Base-by-base conservation (phyloP, 2,329 filamentous ascomycete genomes). In the Trichoderma oligosporum region DNA sequence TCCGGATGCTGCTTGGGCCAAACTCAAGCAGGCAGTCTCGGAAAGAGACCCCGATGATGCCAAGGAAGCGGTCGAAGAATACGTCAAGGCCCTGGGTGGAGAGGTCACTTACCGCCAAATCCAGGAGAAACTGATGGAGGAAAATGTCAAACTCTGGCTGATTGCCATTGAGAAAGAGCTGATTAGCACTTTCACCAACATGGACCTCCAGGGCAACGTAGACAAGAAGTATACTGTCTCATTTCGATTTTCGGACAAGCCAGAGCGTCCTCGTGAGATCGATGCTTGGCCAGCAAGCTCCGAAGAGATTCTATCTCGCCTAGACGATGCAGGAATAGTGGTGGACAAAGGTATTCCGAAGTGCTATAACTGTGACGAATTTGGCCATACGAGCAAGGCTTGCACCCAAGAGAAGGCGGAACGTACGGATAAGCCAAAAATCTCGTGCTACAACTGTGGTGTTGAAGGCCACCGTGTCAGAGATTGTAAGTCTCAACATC, bases 181-280 rank as follows among this genome's bases (percentile, higher is more conserved):
- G 5, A 69, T 87, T 0, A 66, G 72, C 1, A 82, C 83, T 4
- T 79, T 85, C 62, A 88, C 84, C 60, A 86, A 87, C 70, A 87
- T 89, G 82, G 85, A 89, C 61, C 73, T 89, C 1, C 85, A 89
- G 65, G 87, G 87, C 4, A 82, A 87, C 60, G 73, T 86, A 18
- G 79, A 80, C 57, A 84, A 84, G 70, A 84, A 84, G 67, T 89
- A 80, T 63, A 80, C 79, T 1, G 75, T 89, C 48, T 82, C 81
- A 0, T 84, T 85, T 66, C 82, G 86, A 47, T 83, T 85, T 63
- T 77, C 76, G 1, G 70, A 78, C 29, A 82, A 82, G 62, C 81
- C 86, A 0, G 69, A 73, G 18, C 81, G 84, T 3, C 81, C 81
- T 27, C 81, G 81, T 51, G 82, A 88, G 68, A 76, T 76, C 18